Percentiles rank a stretch among this genome's conserved stretches.
Evolutionary conservation across 2,329 filamentous ascomycete genomes (phyloP).

Genomic region (Trichoderma harzianum): DNA sequence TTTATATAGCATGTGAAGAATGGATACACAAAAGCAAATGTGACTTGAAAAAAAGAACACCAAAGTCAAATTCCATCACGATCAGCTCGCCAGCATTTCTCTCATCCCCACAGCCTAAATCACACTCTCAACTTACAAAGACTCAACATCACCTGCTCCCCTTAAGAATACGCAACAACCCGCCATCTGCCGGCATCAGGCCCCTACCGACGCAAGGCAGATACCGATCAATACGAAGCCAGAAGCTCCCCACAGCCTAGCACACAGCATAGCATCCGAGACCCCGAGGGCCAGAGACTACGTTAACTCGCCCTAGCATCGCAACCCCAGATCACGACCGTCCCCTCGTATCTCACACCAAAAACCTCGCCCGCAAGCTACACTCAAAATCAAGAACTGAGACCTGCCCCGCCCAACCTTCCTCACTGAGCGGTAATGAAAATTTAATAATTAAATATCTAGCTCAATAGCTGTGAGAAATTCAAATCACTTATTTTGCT

Average conservation of each 20-base stretch:
- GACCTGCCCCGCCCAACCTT: neutral
- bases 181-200: neutral
- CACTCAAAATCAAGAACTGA: neutral
- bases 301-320: neutral
- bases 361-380: neutral
- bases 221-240: neutral
- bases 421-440: neutral
- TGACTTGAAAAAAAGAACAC: neutral
- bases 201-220: neutral
- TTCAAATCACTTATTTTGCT: neutral
- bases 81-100: neutral
- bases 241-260: neutral
- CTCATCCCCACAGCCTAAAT: neutral
- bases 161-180: neutral
- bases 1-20: neutral
- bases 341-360: neutral
- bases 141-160: constrained; percentile 11
- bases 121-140: neutral
- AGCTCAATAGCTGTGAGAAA: neutral
- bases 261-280: neutral
- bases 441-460: neutral
- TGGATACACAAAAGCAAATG: neutral
- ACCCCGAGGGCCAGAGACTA: constrained; percentile 1
- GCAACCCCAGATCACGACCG: constrained; percentile 11
- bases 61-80: constrained; percentile 10